Evolutionary conservation across 2,329 filamentous ascomycete species (phyloP).

Genomic region (Exophiala lecanii-corni): DNA sequence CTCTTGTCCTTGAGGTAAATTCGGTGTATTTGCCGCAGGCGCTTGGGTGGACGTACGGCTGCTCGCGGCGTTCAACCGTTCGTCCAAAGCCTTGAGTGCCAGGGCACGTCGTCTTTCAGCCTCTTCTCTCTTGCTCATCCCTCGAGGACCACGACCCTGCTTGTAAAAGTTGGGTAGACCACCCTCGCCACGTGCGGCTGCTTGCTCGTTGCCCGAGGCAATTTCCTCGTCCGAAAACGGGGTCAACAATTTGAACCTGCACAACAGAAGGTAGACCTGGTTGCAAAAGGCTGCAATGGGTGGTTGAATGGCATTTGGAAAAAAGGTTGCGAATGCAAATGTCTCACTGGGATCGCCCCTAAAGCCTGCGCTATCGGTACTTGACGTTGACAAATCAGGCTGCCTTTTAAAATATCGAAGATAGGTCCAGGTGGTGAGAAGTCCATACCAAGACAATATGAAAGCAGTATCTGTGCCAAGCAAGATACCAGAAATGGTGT

Average conservation of each 20-base stretch:
- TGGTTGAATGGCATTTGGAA: conserved; percentile 78
- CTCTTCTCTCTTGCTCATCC: conserved; percentile 73
- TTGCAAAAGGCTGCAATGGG: conserved; percentile 69
- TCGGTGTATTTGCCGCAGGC: conserved; percentile 28
- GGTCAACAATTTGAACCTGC: conserved; percentile 71
- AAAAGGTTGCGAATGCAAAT: conserved; percentile 93
- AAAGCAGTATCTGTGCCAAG: conserved; percentile 71
- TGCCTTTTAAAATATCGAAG: conserved; percentile 83
- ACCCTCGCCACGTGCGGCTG: conserved; percentile 59
- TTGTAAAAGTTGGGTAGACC: conserved; percentile 58
- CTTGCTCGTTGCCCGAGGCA: conserved; percentile 66
- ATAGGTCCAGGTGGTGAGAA: conserved; percentile 89
- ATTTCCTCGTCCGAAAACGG: conserved; percentile 82
- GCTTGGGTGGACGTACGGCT: conserved; percentile 42
- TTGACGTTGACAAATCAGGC: conserved; percentile 51
- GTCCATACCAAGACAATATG: conserved; percentile 73
- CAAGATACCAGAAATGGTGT: conserved; percentile 60
- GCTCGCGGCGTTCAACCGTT: conserved; percentile 81
- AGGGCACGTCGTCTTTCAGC: conserved; percentile 84
- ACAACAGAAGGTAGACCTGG: conserved; percentile 67
- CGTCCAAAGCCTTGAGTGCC: conserved; percentile 86
- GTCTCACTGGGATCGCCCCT: conserved; percentile 93
- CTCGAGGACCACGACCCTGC: conserved; percentile 38
- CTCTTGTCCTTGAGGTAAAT: conserved; percentile 26
- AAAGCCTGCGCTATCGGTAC: conserved; percentile 53